phyloP scores from a whole-genome alignment of 805 yeast species.

The Cyberlindnera amylophila region DNA sequence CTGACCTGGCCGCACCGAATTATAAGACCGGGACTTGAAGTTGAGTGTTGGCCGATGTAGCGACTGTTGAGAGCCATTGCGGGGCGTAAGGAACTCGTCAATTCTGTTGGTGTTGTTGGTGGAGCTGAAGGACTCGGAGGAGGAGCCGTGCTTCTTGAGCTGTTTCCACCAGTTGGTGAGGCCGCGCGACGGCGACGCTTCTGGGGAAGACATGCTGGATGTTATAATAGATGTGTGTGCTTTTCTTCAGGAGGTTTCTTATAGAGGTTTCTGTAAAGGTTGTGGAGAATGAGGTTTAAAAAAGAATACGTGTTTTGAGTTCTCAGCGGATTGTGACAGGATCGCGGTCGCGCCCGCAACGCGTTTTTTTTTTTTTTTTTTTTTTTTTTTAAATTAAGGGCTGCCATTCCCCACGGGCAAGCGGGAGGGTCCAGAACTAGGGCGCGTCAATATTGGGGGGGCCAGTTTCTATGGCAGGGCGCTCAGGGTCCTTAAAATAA shows the following conservation, averaged over 20 bases:
- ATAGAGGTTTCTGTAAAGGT: too few species aligned
- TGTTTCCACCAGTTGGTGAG: slow-evolving; percentile 40
- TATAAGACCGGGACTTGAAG: slow-evolving; percentile 35
- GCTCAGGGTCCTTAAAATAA: too few species aligned
- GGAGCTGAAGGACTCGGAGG: slow-evolving; percentile 21
- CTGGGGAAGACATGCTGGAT: slow-evolving; percentile 21
- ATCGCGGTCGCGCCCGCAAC: slow-evolving; percentile 1
- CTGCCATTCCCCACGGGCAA: background rate
- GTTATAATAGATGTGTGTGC: background rate
- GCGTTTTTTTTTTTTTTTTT: too few species aligned
- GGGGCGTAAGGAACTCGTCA: slow-evolving; percentile 16
- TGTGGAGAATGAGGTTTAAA: too few species aligned
- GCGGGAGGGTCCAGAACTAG: background rate
- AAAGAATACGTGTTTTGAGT: slow-evolving; percentile 3
- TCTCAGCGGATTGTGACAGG: background rate
- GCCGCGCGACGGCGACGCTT: slow-evolving; percentile 33
- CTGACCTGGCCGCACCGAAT: slow-evolving; percentile 20
- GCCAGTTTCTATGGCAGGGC: too few species aligned
- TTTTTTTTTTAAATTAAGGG: background rate
- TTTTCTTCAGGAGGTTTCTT: background rate
- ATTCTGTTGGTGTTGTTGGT: slow-evolving; percentile 8
- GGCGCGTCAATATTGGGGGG: too few species aligned
- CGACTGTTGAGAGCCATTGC: slow-evolving; percentile 14
- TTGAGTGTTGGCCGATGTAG: slow-evolving; percentile 30
- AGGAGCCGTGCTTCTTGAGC: slow-evolving; percentile 29